Evolutionary conservation across 176 grass and related monocot species (phyloP), one percentile per base, ranked within the genome.

Genomic region (Puya raimondii): DNA sequence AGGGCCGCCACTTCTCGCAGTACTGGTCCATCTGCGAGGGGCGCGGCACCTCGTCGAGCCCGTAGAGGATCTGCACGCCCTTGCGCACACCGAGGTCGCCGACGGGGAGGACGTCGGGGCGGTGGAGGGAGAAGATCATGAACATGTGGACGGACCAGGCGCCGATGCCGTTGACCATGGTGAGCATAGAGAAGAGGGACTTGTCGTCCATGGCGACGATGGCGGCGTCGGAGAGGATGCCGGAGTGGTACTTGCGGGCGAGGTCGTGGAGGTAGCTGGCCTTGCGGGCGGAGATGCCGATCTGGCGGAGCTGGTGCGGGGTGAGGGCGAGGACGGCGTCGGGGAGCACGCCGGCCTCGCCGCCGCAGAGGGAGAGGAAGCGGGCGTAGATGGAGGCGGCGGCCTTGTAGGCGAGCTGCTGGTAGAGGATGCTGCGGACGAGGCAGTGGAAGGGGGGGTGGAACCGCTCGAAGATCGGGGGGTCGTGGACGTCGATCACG

Each of bases 81-180:
- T 99, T 99, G 9, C 94, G 69, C 11, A 99, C 85, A 1, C 94
- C 94, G 11, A 93, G 85, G 57, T 99, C 94, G 2, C 87, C 90
- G 0, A 86, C 68, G 1, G 94, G 94, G 66, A 99, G 94, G 68
- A 99, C 94, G 17, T 99, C 90, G 16, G 94, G 94, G 63, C 94
- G 89, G 12, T 86, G 87, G 1, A 99, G 84, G 33, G 89, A 91
- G 72, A 93, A 99, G 47, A 99, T 99, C 94, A 99, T 99, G 82
- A 99, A 99, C 94, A 99, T 99, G 69, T 99, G 94, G 59, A 99
- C 94, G 20, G 86, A 93, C 94, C 94, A 99, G 3, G 84, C 78
- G 47, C 94, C 94, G 63, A 99, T 91, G 33, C 94, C 94, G 71
- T 87, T 97, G 68, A 97, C 93, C 93, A 92, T 97, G 75, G 93